A percentile compares a stretch with the other conserved stretches of the same genome.
Conservation (phyloP, 2,329 filamentous ascomycete species). For the Paraphoma sp. region DNA sequence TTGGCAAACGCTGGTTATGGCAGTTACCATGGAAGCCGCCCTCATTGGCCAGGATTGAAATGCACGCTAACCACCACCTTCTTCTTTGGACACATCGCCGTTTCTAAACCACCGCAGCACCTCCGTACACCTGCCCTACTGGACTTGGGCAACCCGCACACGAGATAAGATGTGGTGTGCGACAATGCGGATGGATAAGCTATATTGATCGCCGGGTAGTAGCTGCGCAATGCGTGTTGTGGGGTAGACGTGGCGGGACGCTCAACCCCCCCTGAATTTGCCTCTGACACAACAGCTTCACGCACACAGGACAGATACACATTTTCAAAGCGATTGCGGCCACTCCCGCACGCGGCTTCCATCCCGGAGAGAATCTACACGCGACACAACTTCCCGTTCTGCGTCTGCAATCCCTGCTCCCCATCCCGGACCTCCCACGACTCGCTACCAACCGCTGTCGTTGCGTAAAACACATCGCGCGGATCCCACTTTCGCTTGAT, state of each 20-base stretch:
- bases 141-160: background rate
- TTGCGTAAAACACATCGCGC: constrained; percentile 34
- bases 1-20: constrained; percentile 1
- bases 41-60: constrained; percentile 4
- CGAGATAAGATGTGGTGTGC: constrained; percentile 2
- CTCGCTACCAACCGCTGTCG: constrained; percentile 36
- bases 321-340: background rate
- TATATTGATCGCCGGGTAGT: background rate
- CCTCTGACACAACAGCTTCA: background rate
- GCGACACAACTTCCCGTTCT: constrained; percentile 18
- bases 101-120: background rate
- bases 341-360: no score
- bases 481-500: constrained; percentile 42
- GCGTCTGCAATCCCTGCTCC: constrained; percentile 11
- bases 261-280: background rate
- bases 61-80: constrained; percentile 7
- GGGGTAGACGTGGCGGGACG: background rate
- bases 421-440: constrained; percentile 26
- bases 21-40: background rate
- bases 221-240: background rate
- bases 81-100: constrained; percentile 6
- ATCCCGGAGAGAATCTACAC: background rate
- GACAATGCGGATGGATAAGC: background rate
- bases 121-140: constrained; percentile 4
- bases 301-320: background rate